Conservation (phyloP, 345 rosid species). For the Combretum micranthum region DNA sequence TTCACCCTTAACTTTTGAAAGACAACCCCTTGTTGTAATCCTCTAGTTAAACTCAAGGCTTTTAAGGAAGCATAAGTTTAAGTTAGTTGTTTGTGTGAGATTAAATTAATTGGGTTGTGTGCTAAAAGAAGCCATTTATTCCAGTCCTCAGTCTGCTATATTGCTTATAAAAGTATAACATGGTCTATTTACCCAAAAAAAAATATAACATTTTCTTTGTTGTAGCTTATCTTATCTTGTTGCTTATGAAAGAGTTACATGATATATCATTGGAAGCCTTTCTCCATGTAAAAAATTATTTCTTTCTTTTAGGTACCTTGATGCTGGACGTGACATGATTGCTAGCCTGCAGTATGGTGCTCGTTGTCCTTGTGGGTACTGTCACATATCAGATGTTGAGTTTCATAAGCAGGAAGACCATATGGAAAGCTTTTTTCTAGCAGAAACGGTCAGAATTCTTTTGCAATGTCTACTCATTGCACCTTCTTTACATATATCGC, state of each 20-base stretch:
- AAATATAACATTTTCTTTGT: not conserved
- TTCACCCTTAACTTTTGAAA: too few relatives aligned
- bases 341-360: conserved; percentile 96
- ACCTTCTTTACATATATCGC: conserved; percentile 4
- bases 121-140: too few relatives aligned
- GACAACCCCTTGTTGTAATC: too few relatives aligned
- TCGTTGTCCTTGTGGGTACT: conserved; percentile 92
- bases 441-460: conserved; percentile 80
- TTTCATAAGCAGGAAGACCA: conserved; percentile 82
- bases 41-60: too few relatives aligned
- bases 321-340: conserved; percentile 90
- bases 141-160: not conserved
- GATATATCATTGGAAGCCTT: not conserved
- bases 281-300: too few relatives aligned
- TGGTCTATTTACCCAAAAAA: not conserved
- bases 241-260: not conserved
- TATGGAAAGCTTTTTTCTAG: conserved; percentile 99
- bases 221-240: not conserved
- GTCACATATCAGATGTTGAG: conserved; percentile 94
- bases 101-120: too few relatives aligned
- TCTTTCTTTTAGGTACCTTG: conserved; percentile 58
- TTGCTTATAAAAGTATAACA: not conserved
- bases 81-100: too few relatives aligned
- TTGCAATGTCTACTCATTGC: conserved; percentile 3
- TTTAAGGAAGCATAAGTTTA: too few relatives aligned